Percentiles rank a stretch among this genome's conserved stretches.
Evolutionary conservation across 139 green algal species (phyloP).

Genomic region (Pedinophyceae sp.): DNA sequence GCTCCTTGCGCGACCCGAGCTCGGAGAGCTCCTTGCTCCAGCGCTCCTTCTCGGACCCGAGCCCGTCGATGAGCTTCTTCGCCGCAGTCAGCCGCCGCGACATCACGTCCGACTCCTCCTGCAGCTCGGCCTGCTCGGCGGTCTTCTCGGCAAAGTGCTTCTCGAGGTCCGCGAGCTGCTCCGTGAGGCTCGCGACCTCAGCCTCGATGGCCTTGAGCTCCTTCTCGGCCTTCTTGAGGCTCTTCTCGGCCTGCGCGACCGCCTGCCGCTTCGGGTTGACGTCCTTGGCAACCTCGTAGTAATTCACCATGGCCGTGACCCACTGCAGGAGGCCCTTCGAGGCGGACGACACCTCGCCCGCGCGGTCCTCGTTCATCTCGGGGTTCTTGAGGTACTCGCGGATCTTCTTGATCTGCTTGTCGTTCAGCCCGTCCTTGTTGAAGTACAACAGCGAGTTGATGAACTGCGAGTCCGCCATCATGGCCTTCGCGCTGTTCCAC

Average conservation of each 20-base stretch:
- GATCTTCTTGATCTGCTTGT: slow-evolving; percentile 60
- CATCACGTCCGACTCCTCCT: slow-evolving; percentile 71
- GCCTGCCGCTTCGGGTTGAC: slow-evolving; percentile 70
- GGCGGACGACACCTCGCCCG: slow-evolving; percentile 33
- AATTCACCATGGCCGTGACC: slow-evolving; percentile 78
- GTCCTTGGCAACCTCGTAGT: slow-evolving; percentile 53
- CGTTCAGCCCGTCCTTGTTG: slow-evolving; percentile 64
- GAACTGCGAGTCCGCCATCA: slow-evolving; percentile 75
- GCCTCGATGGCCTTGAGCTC: slow-evolving; percentile 53
- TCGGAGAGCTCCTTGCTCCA: slow-evolving; percentile 56
- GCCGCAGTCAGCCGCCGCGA: slow-evolving; percentile 56
- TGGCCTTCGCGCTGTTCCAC: slow-evolving; percentile 68
- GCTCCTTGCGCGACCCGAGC: slow-evolving; percentile 24
- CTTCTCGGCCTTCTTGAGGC: slow-evolving; percentile 46
- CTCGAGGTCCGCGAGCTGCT: slow-evolving; percentile 37
- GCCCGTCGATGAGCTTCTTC: slow-evolving; percentile 49
- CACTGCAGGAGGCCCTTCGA: slow-evolving; percentile 61
- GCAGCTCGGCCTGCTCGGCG: slow-evolving; percentile 43
- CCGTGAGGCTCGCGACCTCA: slow-evolving; percentile 38
- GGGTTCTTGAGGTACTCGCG: slow-evolving; percentile 73
- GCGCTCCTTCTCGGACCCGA: slow-evolving; percentile 47
- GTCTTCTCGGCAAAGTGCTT: slow-evolving; percentile 66
- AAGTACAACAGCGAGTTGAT: slow-evolving; percentile 61
- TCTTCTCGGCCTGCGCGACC: slow-evolving; percentile 60
- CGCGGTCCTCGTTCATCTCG: slow-evolving; percentile 58